Percentiles rank a stretch among this genome's conserved stretches.
These are phyloP conservation scores for Ganoderma sinense DNA, from an alignment of 1,284 basidiomycete species.

Conservation along the genomic window DNA sequence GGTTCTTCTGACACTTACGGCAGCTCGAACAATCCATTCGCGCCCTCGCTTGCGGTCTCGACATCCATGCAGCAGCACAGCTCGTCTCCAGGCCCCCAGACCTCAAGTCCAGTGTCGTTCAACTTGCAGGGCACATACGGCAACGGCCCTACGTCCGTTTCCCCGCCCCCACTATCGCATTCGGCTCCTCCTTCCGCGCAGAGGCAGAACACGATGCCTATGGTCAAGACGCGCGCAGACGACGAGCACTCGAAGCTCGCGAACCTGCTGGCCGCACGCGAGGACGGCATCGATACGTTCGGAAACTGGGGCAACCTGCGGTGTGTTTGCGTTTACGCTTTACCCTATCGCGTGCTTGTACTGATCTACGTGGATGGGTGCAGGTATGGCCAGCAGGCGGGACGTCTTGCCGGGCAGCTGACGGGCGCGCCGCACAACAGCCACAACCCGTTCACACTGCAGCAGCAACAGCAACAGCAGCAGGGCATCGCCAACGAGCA, in stretches of 20 bases:
- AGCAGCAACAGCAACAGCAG: conserved; percentile 58
- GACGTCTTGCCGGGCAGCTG: conserved; percentile 62
- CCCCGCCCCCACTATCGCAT: conserved; percentile 41
- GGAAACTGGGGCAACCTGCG: conserved; percentile 87
- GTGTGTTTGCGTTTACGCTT: conserved; percentile 43
- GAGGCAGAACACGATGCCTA: conserved; percentile 27
- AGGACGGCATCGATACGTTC: conserved; percentile 91
- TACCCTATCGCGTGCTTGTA: neutral
- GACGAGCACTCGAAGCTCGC: conserved; percentile 83
- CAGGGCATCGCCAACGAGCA: conserved; percentile 63
- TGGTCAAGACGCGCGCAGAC: conserved; percentile 38
- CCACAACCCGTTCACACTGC: conserved; percentile 83
- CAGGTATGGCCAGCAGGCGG: conserved; percentile 75
- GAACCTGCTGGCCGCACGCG: conserved; percentile 81
- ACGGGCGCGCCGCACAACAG: conserved; percentile 54
- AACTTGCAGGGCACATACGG: conserved; percentile 71
- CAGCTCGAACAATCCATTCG: conserved; percentile 75
- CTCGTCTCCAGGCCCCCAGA: conserved; percentile 32
- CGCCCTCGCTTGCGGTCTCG: conserved; percentile 30
- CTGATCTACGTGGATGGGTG: neutral
- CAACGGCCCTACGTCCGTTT: conserved; percentile 36
- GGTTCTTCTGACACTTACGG: neutral
- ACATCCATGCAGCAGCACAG: conserved; percentile 20
- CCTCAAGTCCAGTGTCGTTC: conserved; percentile 47
- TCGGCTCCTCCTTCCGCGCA: conserved; percentile 36